Evolutionary conservation across 768 basidiomycete genomes (phyloP).

Genomic region (Leccinum uliginosum): DNA sequence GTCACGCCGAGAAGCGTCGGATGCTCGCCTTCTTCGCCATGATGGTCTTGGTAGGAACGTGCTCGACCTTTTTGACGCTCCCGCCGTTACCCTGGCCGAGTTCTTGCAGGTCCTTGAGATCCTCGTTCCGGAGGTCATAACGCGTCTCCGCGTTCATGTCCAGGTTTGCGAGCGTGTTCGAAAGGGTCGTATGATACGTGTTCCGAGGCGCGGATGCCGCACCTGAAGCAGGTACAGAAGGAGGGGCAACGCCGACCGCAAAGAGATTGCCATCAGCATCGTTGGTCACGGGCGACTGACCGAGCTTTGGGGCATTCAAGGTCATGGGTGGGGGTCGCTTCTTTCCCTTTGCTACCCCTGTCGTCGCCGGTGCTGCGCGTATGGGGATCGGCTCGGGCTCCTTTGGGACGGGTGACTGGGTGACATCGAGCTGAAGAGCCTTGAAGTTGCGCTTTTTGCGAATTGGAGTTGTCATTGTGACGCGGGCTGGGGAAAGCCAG

Average conservation of each 20-base stretch:
- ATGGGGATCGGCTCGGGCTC: constrained; percentile 43
- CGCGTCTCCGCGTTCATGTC: constrained; percentile 85
- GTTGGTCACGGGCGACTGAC: constrained; percentile 29
- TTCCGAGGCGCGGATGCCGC: constrained; percentile 55
- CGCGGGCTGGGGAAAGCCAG: neutral
- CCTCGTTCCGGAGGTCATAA: constrained; percentile 81
- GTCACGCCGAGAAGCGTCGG: neutral
- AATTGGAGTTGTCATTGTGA: constrained; percentile 51
- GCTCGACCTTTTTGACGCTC: constrained; percentile 94
- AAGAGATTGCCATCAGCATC: constrained; percentile 41
- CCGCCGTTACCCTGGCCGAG: constrained; percentile 96
- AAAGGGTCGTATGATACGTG: constrained; percentile 75
- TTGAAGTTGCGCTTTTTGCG: constrained; percentile 95
- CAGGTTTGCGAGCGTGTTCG: constrained; percentile 79
- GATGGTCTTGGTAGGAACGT: constrained; percentile 81
- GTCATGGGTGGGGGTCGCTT: constrained; percentile 82
- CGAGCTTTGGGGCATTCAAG: constrained; percentile 66
- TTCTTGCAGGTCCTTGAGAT: constrained; percentile 86
- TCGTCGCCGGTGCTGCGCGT: constrained; percentile 41
- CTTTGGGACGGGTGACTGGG: constrained; percentile 37
- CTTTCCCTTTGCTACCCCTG: constrained; percentile 45
- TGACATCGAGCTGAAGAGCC: constrained; percentile 68
- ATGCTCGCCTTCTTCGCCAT: constrained; percentile 95
- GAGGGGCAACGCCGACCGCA: constrained; percentile 43
- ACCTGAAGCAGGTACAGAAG: constrained; percentile 49